Percentiles rank a stretch among this genome's conserved stretches.
phyloP scores from a whole-genome alignment of 2,329 filamentous ascomycete species.

The Pseudogymnoascus verrucosus region DNA sequence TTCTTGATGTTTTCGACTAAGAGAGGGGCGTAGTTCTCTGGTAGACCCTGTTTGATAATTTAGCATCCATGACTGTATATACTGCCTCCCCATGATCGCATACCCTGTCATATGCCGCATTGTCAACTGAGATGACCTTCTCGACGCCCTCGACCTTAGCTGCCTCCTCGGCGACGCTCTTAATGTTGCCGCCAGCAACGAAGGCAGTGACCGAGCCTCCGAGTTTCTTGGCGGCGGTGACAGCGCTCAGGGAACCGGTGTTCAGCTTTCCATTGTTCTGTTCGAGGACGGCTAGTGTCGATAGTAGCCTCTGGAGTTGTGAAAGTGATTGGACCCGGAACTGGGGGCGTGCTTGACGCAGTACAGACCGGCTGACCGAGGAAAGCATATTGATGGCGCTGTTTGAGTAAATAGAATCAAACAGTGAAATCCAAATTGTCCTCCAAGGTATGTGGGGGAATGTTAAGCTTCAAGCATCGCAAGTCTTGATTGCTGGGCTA shows the following conservation, averaged over 20 bases:
- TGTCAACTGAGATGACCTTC: slow-evolving; percentile 85
- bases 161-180: slow-evolving; percentile 69
- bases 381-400: slow-evolving; percentile 25
- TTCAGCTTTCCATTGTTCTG: slow-evolving; percentile 86
- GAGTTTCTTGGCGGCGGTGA: slow-evolving; percentile 79
- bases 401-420: background rate
- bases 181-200: slow-evolving; percentile 72
- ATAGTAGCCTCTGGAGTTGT: slow-evolving; percentile 62
- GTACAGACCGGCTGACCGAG: slow-evolving; percentile 20
- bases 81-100: slow-evolving; percentile 9
- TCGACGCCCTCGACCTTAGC: slow-evolving; percentile 85
- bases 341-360: slow-evolving; percentile 31
- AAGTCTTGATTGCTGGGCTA: slow-evolving; percentile 8
- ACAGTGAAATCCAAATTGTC: slow-evolving; percentile 9
- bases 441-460: slow-evolving; percentile 8
- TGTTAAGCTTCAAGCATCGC: slow-evolving; percentile 5
- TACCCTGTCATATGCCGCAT: slow-evolving; percentile 86
- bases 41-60: slow-evolving; percentile 54
- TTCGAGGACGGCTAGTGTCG: slow-evolving; percentile 85
- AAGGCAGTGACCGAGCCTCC: slow-evolving; percentile 83
- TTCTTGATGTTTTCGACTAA: slow-evolving; percentile 96
- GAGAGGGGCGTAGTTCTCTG: slow-evolving; percentile 90
- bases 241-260: slow-evolving; percentile 69
- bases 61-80: slow-evolving; percentile 11
- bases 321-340: slow-evolving; percentile 37